These are phyloP conservation scores for Pulveroboletus sp. DNA, from an alignment of 768 basidiomycete genomes.

Conservation along the genomic window DNA sequence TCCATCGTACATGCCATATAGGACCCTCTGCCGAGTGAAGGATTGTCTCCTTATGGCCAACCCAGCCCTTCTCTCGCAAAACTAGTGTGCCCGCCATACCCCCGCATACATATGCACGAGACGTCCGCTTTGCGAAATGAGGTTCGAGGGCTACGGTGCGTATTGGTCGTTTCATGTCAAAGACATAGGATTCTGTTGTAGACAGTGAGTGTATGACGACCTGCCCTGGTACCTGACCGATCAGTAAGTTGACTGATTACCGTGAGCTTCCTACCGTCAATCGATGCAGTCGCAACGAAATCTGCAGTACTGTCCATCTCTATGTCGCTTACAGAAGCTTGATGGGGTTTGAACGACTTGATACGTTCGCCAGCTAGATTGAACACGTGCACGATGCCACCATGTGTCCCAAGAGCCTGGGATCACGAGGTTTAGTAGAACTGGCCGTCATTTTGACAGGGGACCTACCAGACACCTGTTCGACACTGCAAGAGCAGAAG, in stretches of 20 bases:
- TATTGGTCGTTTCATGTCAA: conserved; percentile 91
- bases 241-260: conserved; percentile 47
- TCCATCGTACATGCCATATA: conserved; percentile 90
- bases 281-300: conserved; percentile 87
- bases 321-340: conserved; percentile 83
- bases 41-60: conserved; percentile 87
- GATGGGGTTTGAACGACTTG: conserved; percentile 88
- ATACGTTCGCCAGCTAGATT: conserved; percentile 73
- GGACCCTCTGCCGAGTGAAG: conserved; percentile 87
- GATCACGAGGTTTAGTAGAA: not conserved
- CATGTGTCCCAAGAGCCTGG: conserved; percentile 89
- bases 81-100: conserved; percentile 85
- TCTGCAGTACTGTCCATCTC: conserved; percentile 80
- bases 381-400: conserved; percentile 86
- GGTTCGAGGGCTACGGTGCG: conserved; percentile 89
- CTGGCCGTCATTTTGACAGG: not conserved
- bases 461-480: conserved; percentile 61
- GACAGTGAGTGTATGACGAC: conserved; percentile 82
- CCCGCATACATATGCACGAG: conserved; percentile 83
- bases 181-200: conserved; percentile 73
- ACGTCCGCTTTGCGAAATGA: conserved; percentile 71
- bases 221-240: conserved; percentile 58
- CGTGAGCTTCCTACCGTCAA: conserved; percentile 65
- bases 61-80: conserved; percentile 94
- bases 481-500: conserved; percentile 74